Conservation (phyloP, 257 asterid species). For the Nicotiana obtusifolia region DNA sequence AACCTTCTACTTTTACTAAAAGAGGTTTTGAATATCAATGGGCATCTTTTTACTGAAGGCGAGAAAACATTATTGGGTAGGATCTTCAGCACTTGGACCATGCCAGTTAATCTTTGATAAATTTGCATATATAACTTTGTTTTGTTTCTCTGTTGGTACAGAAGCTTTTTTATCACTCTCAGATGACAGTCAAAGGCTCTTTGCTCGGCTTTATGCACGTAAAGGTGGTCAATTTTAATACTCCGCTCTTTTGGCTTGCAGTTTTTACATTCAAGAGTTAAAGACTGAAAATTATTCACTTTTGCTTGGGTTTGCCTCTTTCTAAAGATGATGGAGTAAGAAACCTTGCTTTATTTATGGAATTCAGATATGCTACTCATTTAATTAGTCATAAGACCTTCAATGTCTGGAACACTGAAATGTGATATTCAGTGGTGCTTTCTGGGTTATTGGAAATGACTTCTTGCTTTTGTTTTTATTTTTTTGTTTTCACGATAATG, state of each 20-base stretch:
- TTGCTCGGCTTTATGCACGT: conserved; percentile 75
- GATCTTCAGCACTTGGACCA: conserved; percentile 1
- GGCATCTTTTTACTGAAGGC: conserved; percentile 53
- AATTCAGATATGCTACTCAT: not conserved
- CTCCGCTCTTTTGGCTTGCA: not conserved
- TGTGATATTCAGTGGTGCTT: not conserved
- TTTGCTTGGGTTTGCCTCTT: not conserved
- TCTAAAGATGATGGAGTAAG: not conserved
- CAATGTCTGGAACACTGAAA: not conserved
- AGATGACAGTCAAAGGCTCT: conserved; percentile 79
- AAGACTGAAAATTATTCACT: not conserved
- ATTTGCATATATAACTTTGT: not conserved
- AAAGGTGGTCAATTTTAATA: conserved; percentile 46
- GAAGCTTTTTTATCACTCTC: conserved; percentile 65
- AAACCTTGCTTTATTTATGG: not conserved
- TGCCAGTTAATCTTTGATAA: conserved; percentile 2
- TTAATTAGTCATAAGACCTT: not conserved
- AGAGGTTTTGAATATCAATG: conserved; percentile 57
- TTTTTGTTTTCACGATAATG: not conserved
- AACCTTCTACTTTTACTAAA: conserved; percentile 62
- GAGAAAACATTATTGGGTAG: conserved; percentile 79
- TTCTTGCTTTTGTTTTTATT: not conserved
- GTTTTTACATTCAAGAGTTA: not conserved
- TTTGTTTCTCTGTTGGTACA: conserved; percentile 31
- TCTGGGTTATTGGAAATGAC: not conserved